Base-by-base conservation (phyloP, 208 protist genomes). In the Angomonas ambiguus region DNA sequence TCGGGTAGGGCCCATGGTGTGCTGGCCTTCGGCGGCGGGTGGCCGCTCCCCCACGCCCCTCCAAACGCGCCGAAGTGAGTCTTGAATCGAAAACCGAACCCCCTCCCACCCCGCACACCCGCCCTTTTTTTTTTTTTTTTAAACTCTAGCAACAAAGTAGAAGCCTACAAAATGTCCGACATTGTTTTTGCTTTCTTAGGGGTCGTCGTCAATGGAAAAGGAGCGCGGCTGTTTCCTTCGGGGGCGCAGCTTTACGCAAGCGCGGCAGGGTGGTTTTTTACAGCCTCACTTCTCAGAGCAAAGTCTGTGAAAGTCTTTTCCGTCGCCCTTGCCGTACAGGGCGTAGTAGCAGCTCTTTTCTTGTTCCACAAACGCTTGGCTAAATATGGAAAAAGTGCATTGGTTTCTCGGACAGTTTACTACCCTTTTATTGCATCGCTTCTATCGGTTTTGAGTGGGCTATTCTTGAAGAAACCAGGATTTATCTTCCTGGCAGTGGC, bases 401-500 rank as follows among this genome's bases (percentile, higher is more conserved):
- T 45, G 8, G 38, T 16, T 16, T 45, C 16, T 8, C 38, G 38
- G 8, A 45, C 16, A 16, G 8, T 45, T 25, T 16, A 56, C 49
- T 24, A 30, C n/a, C n/a, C 49, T 5, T 24, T 56, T 5, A 11
- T 11, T 24, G 5, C 49, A 5, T 16, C 49, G 10, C n/a, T 56
- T 16, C n/a, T 56, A 24, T 25, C 49, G 49, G n/a, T 56, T 5
- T 11, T 5, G 49, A 8, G 5, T 8, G 49, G 49, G n/a, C 49
- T 24, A 11, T 24, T 66, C 13, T 16, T 76, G 1, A 51, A 74
- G 1, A 32, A 51, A 5, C 16, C 61, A 0, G 42, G 48, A 25
- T 24, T 1, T 4, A 64, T 33, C 53, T 24, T 42, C 2, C 65
- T 63, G 25, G n/a, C 51, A 33, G 31, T 18, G 8, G 61, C 78